Evolutionary conservation across 208 protist genomes (phyloP), one percentile per base, ranked within the genome.

Genomic region (Acanthamoeba royreba): DNA sequence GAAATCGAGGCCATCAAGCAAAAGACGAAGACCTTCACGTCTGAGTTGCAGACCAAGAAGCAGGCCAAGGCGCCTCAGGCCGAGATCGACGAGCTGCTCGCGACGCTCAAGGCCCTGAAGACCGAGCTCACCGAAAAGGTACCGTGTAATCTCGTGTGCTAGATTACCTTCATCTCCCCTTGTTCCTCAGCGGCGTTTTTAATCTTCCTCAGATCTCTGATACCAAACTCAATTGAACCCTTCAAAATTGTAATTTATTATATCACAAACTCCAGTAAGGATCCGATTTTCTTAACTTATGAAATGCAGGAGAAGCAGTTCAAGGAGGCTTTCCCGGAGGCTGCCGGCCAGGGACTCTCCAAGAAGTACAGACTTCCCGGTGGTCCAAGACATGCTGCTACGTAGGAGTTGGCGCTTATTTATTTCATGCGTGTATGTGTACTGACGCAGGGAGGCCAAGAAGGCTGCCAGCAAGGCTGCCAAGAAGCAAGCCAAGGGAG

Each of bases 1-100:
- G 72, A 4, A 4, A 83, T 83, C 72, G 72, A 83, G 72, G 72
- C 72, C 25, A 53, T 83, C 43, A 83, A 83, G 72, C 72, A 83
- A 43, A 43, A 83, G 3, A 83, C 52, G 7, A 83, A 83, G 72
- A 17, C 46, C 4, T 83, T 43, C 25, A 83, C 72, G 31, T 83
- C 72, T 25, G 72, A 83, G 35, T 22, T 83, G 17, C 72, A 83
- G 22, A 83, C 72, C 72, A 83, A 83, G 72, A 83, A 83, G 72
- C 72, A 83, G 72, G 72, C 72, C 40, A 83, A 83, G 72, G 72
- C 43, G 5, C 42, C 72, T 8, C 72, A 83, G 42, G 38, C 38
- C 38, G 72, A 83, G 72, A 38, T 83, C 0, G 72, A 83, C 25
- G 43, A 38, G 15, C n/a, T 83, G 11, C 72, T 83, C 19, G 52